Base-by-base conservation (phyloP, 2,329 filamentous ascomycete genomes). In the Biscogniauxia mediterranea region DNA sequence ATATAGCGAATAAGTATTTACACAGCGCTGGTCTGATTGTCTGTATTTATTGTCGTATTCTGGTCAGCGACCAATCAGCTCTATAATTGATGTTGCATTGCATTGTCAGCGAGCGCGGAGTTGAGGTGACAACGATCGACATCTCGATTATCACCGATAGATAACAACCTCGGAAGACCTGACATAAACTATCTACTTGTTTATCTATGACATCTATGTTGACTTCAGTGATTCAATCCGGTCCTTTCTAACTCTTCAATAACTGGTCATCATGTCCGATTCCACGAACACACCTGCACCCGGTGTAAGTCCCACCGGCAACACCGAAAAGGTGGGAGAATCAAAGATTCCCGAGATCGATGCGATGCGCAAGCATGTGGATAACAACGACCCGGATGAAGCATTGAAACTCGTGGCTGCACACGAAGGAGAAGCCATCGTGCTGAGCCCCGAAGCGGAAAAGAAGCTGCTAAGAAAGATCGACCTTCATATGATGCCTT, bases 401-500 rank as follows among this genome's bases (percentile, higher is more conserved):
- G 79, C 79, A 3, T 70, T 80, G 53, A 75, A 76, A 58, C 75
- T 79, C 5, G 73, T 80, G 28, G 59, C 66, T 42, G 71, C 64
- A n/a, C 68, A 70, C 59, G 71, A 71, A 15, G 76, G 72, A 15
- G 75, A 78, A 61, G 63, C 58, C 3, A 71, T 79, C 54, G 64
- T 70, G 23, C 68, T 80, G 55, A 78, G 73, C 2, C 71, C 75
- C 5, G 76, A 78, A 55, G 74, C 75, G 51, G 75, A 80, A 64
- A 76, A 69, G 62, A 74, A 66, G 51, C 68, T 81, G 46, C 64
- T 81, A 60, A 71, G 76, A 56, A 81, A 82, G 68, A 81, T 81
- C 57, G 79, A 82, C 68, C 70, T 70, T 61, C 74, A 79, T 62
- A 59, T 82, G 49, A 79, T 81, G 78, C 79, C 79, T 5, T 72